Conservation (phyloP, 345 rosid genomes). For the Acer saccharum region DNA sequence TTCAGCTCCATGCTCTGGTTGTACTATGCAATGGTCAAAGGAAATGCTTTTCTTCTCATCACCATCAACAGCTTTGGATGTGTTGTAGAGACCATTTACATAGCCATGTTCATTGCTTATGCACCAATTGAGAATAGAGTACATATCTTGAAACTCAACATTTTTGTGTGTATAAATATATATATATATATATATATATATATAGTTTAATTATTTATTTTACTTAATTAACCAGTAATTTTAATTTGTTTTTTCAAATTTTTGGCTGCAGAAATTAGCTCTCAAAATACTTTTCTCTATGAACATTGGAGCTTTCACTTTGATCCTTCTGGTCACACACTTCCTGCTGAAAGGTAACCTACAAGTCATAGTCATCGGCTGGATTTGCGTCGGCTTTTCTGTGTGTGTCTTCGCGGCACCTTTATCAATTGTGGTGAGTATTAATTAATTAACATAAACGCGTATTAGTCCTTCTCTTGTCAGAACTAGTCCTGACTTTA, state of each 20-base stretch:
- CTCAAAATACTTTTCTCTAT: slow-evolving; percentile 45
- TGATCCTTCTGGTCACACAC: slow-evolving; percentile 44
- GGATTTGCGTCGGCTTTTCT: slow-evolving; percentile 76
- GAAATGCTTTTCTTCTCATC: slow-evolving; percentile 62
- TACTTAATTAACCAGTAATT: not conserved
- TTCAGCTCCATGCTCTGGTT: slow-evolving; percentile 96
- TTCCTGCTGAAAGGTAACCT: slow-evolving; percentile 27
- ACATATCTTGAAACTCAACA: not conserved
- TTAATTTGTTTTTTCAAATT: not conserved
- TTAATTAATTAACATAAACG: too few species aligned
- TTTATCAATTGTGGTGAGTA: slow-evolving; percentile 62
- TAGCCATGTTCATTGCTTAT: slow-evolving; percentile 55
- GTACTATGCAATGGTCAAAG: slow-evolving; percentile 70
- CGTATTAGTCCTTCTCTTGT: too few species aligned
- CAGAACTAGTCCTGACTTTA: too few species aligned
- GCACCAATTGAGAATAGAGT: slow-evolving; percentile 60
- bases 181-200: not conserved
- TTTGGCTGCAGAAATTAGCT: slow-evolving; percentile 52
- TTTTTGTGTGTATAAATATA: not conserved
- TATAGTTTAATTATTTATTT: not conserved
- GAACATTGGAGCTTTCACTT: slow-evolving; percentile 61
- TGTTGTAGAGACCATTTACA: slow-evolving; percentile 67
- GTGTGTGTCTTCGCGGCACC: slow-evolving; percentile 86
- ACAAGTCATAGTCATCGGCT: slow-evolving; percentile 62
- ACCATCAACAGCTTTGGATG: slow-evolving; percentile 89